Evolutionary conservation across 1,284 basidiomycete genomes (phyloP).

Genomic region (Veloporphyrellus conicus): DNA sequence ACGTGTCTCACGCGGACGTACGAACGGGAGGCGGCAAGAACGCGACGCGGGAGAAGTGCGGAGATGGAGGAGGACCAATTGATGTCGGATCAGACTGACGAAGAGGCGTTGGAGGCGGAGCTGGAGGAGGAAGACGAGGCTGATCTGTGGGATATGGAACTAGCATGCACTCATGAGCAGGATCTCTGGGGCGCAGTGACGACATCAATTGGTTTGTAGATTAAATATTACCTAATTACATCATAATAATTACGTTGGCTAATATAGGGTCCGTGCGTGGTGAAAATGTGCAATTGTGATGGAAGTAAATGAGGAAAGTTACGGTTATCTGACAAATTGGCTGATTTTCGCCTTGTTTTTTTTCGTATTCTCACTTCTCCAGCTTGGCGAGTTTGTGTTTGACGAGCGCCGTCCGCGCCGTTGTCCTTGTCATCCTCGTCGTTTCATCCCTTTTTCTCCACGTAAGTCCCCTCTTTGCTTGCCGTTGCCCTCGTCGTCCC

Average conservation of each 20-base stretch:
- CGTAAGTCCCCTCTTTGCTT: conserved; percentile 19
- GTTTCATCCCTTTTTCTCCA: conserved; percentile 22
- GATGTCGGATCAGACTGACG: conserved; percentile 41
- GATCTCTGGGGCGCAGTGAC: conserved; percentile 26
- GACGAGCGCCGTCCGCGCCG: conserved; percentile 21
- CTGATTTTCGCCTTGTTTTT: conserved; percentile 16
- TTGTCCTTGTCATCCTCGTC: conserved; percentile 26
- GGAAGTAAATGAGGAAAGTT: conserved; percentile 11
- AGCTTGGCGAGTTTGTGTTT: conserved; percentile 21
- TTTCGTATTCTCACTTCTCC: conserved; percentile 19
- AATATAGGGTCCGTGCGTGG: conserved; percentile 31
- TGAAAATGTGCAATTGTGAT: conserved; percentile 18
- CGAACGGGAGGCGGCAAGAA: conserved; percentile 20
- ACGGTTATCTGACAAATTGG: conserved; percentile 14
- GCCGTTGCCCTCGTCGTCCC: background rate
- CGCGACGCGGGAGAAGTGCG: conserved; percentile 16
- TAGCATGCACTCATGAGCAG: conserved; percentile 26
- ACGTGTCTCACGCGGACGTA: conserved; percentile 16
- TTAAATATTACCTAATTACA: conserved; percentile 7
- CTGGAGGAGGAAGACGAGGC: conserved; percentile 46
- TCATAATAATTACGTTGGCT: conserved; percentile 12
- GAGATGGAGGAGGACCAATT: conserved; percentile 27
- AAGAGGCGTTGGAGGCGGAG: conserved; percentile 41
- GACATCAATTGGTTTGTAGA: conserved; percentile 8
- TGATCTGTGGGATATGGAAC: conserved; percentile 39